Conservation (phyloP, 1,284 basidiomycete species). For the Ustilago tritici region DNA sequence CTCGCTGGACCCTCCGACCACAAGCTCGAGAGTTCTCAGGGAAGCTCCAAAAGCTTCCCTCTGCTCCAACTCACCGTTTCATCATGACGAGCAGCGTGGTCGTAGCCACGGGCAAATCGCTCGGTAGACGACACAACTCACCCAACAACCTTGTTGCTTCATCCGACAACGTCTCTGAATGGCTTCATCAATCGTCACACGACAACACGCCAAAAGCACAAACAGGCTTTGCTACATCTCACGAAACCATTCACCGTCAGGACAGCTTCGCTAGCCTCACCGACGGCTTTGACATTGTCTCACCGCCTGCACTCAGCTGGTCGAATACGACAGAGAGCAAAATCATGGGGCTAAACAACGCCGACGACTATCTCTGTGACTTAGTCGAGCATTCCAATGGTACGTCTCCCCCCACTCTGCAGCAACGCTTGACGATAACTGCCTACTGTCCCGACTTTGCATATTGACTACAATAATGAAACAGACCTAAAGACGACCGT, state of each 20-base stretch:
- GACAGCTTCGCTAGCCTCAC: constrained; percentile 40
- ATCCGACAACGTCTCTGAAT: constrained; percentile 41
- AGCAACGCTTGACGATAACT: background rate
- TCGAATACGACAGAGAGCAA: constrained; percentile 29
- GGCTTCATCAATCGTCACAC: constrained; percentile 25
- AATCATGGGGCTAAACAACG: constrained; percentile 32
- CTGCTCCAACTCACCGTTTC: constrained; percentile 1
- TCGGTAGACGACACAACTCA: constrained; percentile 50
- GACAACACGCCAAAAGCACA: constrained; percentile 40
- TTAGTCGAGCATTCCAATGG: constrained; percentile 40
- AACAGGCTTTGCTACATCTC: background rate
- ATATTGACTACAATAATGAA: background rate
- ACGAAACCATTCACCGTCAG: constrained; percentile 20
- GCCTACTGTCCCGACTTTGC: background rate
- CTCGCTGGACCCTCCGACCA: background rate
- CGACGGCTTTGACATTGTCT: constrained; percentile 50
- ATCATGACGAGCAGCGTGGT: constrained; percentile 41
- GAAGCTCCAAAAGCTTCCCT: constrained; percentile 22
- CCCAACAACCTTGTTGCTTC: constrained; percentile 39
- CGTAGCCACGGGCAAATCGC: constrained; percentile 30
- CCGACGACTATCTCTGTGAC: constrained; percentile 35
- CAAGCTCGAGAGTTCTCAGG: constrained; percentile 7
- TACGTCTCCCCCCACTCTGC: constrained; percentile 4
- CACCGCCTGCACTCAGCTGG: constrained; percentile 29
- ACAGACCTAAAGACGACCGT: constrained; percentile 44